A percentile compares a stretch with the other conserved stretches of the same genome.
Evolutionary conservation across 495 filamentous ascomycete genomes (phyloP).

Genomic region (Xylaria grammica): DNA sequence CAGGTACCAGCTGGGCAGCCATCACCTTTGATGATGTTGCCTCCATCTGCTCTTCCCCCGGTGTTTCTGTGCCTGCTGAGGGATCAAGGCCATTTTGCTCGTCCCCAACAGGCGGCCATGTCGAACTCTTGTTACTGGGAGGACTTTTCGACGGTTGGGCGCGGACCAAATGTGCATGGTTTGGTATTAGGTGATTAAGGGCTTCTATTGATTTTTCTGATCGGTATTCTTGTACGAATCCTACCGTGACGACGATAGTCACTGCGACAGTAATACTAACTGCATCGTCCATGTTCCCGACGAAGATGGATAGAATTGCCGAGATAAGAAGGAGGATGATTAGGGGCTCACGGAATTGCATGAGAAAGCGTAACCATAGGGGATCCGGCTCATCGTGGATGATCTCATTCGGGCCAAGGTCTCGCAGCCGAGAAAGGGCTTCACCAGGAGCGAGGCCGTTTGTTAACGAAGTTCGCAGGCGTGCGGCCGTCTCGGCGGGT

Average conservation of each 20-base stretch:
- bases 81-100: constrained; percentile 37
- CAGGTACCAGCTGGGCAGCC: constrained; percentile 84
- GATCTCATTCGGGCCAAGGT: constrained; percentile 91
- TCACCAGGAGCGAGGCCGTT: constrained; percentile 81
- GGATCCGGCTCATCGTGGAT: constrained; percentile 93
- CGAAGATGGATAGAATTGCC: constrained; percentile 85
- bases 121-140: constrained; percentile 39
- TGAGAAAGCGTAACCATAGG: constrained; percentile 90
- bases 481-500: constrained; percentile 75
- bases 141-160: constrained; percentile 46
- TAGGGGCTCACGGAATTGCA: constrained; percentile 95
- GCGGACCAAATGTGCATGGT: constrained; percentile 90
- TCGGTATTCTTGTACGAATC: constrained; percentile 96
- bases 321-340: constrained; percentile 86
- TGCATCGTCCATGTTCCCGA: constrained; percentile 96
- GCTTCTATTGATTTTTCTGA: constrained; percentile 98
- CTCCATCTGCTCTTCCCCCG: constrained; percentile 63
- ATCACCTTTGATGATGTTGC: constrained; percentile 80
- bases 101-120: constrained; percentile 49
- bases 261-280: constrained; percentile 94
- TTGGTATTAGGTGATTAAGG: constrained; percentile 88
- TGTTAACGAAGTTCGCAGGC: constrained; percentile 79
- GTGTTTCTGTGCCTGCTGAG: constrained; percentile 40
- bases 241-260: constrained; percentile 94
- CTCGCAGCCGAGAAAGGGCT: constrained; percentile 75